phyloP scores from a whole-genome alignment of 2,329 filamentous ascomycete genomes.

The Metarhizium guizhouense region DNA sequence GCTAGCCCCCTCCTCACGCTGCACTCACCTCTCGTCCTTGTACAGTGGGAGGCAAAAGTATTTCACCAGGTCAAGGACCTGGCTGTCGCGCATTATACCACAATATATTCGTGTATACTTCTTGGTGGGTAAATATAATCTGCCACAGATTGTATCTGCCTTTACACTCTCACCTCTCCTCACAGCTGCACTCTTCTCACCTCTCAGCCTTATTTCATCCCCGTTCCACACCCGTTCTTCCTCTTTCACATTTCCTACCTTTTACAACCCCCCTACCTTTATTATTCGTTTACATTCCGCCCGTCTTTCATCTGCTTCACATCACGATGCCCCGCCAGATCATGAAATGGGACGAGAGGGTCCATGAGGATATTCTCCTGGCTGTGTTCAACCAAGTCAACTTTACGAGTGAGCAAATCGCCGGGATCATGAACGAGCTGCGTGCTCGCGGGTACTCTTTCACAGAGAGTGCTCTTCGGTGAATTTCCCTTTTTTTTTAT shows the following conservation, averaged over 20 bases:
- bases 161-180: background rate
- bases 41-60: no score
- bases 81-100: no score
- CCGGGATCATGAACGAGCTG: constrained; percentile 28
- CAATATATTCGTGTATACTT: no score
- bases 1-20: no score
- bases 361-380: constrained; percentile 35
- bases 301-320: background rate
- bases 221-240: background rate
- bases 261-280: background rate
- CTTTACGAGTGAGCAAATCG: constrained; percentile 21
- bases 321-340: constrained; percentile 13
- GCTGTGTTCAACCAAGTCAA: constrained; percentile 29
- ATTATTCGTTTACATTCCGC: background rate
- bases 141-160: background rate
- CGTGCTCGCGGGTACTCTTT: constrained; percentile 29
- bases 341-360: constrained; percentile 31
- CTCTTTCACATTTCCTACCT: background rate
- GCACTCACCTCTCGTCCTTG: no score
- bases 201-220: background rate
- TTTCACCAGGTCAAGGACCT: no score
- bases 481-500: constrained; percentile 9
- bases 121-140: no score
- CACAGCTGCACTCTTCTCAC: background rate
- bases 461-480: constrained; percentile 32